A percentile compares a stretch with the other conserved stretches of the same genome.
phyloP scores from a whole-genome alignment of 2,329 filamentous ascomycete species.

The Colletotrichum horii region DNA sequence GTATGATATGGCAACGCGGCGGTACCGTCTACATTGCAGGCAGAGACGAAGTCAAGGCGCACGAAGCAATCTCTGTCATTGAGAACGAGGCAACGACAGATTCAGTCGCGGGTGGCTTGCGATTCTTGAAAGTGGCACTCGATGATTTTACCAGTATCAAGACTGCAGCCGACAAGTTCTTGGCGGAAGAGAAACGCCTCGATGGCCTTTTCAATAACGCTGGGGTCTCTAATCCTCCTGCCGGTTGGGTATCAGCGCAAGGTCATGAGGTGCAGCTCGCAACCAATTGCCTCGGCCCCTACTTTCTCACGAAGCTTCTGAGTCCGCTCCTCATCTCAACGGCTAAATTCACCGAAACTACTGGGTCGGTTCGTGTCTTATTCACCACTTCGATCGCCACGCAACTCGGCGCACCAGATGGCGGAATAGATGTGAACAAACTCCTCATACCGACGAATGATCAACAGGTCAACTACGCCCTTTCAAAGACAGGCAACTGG shows the following conservation, averaged over 20 bases:
- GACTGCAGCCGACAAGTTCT: conserved; percentile 30
- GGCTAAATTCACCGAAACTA: neutral
- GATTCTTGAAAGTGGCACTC: conserved; percentile 46
- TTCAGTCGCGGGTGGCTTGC: conserved; percentile 33
- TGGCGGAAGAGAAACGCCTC: conserved; percentile 31
- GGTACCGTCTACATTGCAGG: conserved; percentile 57
- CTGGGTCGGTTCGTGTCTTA: conserved; percentile 34
- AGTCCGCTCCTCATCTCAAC: conserved; percentile 20
- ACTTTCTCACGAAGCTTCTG: conserved; percentile 28
- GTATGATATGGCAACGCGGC: conserved; percentile 54
- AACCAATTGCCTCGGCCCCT: conserved; percentile 27
- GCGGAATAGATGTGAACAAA: conserved; percentile 29
- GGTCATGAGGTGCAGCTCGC: conserved; percentile 27
- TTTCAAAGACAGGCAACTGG: conserved; percentile 34
- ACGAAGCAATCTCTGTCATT: conserved; percentile 44
- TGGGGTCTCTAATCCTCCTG: conserved; percentile 31
- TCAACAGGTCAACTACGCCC: conserved; percentile 30
- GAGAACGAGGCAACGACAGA: conserved; percentile 29
- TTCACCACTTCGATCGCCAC: conserved; percentile 33
- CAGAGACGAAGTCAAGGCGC: conserved; percentile 41
- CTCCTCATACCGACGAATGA: conserved; percentile 6
- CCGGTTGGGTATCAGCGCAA: conserved; percentile 27
- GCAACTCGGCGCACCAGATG: conserved; percentile 28
- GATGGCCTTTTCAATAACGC: conserved; percentile 44
- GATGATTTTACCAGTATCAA: conserved; percentile 32